Conservation (phyloP, 2,329 filamentous ascomycete species). For the Cladosporium cucumerinum region DNA sequence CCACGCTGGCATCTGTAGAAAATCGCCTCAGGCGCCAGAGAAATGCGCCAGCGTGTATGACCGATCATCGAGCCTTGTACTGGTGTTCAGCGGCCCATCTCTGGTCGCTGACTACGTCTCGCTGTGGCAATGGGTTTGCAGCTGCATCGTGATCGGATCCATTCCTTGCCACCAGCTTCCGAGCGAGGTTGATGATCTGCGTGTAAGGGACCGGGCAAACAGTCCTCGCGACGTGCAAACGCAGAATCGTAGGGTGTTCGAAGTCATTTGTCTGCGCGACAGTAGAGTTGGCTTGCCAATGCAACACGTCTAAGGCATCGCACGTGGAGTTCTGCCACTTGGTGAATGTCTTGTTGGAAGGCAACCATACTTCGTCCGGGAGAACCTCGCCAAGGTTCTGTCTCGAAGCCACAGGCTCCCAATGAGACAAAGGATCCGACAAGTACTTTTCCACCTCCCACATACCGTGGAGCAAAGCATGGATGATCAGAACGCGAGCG, state of each 20-base stretch:
- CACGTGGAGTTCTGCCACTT: conserved; percentile 49
- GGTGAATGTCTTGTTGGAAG: conserved; percentile 45
- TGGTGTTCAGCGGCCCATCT: too few species aligned
- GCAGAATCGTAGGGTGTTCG: conserved; percentile 54
- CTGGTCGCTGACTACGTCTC: too few species aligned
- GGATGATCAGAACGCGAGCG: conserved; percentile 48
- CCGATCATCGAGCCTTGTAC: conserved; percentile 56
- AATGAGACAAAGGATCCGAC: conserved; percentile 43
- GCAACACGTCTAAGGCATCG: conserved; percentile 53
- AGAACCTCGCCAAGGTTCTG: too few species aligned
- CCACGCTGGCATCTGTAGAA: too few species aligned
- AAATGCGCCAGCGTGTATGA: conserved; percentile 52
- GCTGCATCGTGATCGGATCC: too few species aligned
- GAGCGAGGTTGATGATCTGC: too few species aligned
- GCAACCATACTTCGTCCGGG: too few species aligned
- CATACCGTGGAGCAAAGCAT: conserved; percentile 49
- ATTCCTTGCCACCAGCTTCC: too few species aligned
- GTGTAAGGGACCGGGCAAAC: conserved; percentile 47
- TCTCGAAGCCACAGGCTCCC: too few species aligned
- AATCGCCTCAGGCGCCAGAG: conserved; percentile 57
- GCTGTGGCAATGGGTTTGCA: too few species aligned
- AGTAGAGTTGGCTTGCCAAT: conserved; percentile 56
- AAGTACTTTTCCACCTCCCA: conserved; percentile 50
- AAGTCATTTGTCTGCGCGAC: conserved; percentile 49
- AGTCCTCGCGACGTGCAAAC: conserved; percentile 54